A percentile compares a stretch with the other conserved stretches of the same genome.
These are phyloP conservation scores for Fraxinus velutina DNA, from an alignment of 305 asterid genomes.

Conservation along the genomic window DNA sequence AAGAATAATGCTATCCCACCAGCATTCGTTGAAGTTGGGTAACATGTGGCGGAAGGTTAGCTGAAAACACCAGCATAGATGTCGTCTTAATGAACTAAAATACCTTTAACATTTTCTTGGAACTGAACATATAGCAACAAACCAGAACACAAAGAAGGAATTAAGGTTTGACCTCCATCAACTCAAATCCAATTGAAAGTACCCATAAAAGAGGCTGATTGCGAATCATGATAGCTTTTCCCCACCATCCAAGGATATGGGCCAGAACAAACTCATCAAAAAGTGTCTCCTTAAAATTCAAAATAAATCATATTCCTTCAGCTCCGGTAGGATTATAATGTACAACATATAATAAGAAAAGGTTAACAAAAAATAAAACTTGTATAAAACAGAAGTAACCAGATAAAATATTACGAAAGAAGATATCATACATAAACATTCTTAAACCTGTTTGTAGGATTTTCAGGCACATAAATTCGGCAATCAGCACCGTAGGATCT, in stretches of 20 bases:
- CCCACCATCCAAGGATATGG: constrained; percentile 99
- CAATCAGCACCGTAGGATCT: constrained; percentile 90
- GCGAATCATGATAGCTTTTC: constrained; percentile 97
- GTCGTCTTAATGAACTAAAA: constrained; percentile 3
- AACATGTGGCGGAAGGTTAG: constrained; percentile 97
- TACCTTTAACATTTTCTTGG: background rate
- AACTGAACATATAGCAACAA: constrained; percentile 20
- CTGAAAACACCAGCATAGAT: constrained; percentile 42
- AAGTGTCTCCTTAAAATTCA: constrained; percentile 69
- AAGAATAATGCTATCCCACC: constrained; percentile 99
- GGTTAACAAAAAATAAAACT: background rate
- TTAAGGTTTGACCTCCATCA: constrained; percentile 73
- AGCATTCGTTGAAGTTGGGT: constrained; percentile 96
- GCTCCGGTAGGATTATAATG: constrained; percentile 22
- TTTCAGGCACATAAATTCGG: constrained; percentile 79
- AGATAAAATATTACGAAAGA: background rate
- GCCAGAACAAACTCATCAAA: constrained; percentile 95
- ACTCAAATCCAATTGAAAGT: constrained; percentile 86
- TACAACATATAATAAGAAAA: constrained; percentile 21
- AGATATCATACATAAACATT: constrained; percentile 94
- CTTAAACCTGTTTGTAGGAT: constrained; percentile 90
- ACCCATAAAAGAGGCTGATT: constrained; percentile 95
- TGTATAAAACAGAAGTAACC: constrained; percentile 15
- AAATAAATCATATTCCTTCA: constrained; percentile 19
- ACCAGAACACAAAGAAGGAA: constrained; percentile 9